Percentiles rank a stretch among this genome's conserved stretches.
Evolutionary conservation across 192 early-diverging fungal genomes (phyloP).

Genomic region (Phycomyces blakesleeanus): DNA sequence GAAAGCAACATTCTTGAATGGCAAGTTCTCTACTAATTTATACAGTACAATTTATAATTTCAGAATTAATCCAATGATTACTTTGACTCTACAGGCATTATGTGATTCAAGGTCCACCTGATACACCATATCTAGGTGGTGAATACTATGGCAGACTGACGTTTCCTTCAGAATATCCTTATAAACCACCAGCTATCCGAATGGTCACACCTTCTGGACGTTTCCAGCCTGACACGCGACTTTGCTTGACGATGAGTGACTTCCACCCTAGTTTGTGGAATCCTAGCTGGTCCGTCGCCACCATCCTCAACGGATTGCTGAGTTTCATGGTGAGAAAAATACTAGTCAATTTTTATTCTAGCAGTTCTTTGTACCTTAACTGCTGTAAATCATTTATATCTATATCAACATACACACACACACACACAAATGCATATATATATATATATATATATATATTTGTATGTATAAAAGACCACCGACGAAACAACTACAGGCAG

Average conservation of each 20-base stretch:
- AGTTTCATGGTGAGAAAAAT: conserved; percentile 84
- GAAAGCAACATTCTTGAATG: conserved; percentile 97
- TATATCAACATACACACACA: too few species aligned
- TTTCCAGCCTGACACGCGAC: conserved; percentile 86
- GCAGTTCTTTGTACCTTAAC: too few species aligned
- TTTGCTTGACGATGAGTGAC: conserved; percentile 97
- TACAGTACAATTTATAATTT: not conserved
- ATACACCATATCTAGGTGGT: conserved; percentile 88
- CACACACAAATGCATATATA: too few species aligned
- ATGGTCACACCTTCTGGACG: conserved; percentile 85
- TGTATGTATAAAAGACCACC: conserved; percentile 44
- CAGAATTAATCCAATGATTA: not conserved
- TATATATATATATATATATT: too few species aligned
- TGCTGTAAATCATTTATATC: too few species aligned
- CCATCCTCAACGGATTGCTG: conserved; percentile 91
- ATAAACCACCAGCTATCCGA: conserved; percentile 82
- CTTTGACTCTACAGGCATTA: conserved; percentile 98
- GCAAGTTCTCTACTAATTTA: conserved; percentile 40
- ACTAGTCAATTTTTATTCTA: too few species aligned
- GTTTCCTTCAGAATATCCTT: conserved; percentile 96
- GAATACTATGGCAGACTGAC: conserved; percentile 93
- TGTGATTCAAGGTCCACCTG: conserved; percentile 92
- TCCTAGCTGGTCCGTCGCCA: conserved; percentile 95
- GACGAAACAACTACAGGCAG: conserved; percentile 95
- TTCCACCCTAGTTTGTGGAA: conserved; percentile 95